Conservation (phyloP, 1,284 basidiomycete genomes). For the Termitomyces sp. region DNA sequence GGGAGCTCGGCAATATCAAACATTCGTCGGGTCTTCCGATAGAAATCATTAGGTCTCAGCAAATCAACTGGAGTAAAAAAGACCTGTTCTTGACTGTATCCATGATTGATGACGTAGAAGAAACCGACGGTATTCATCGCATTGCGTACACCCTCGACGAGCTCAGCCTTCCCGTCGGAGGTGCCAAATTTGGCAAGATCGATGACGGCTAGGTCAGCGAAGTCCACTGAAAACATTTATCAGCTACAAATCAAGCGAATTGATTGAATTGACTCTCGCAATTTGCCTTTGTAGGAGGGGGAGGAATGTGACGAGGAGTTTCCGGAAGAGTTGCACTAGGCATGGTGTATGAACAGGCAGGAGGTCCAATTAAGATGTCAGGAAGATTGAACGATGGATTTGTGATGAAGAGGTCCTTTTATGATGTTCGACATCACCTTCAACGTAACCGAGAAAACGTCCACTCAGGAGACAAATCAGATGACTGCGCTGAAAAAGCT, state of each 20-base stretch:
- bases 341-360: neutral
- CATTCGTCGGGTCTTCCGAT: constrained; percentile 19
- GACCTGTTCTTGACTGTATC: constrained; percentile 27
- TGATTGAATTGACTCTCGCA: too few relatives aligned
- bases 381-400: neutral
- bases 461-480: too few relatives aligned
- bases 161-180: constrained; percentile 37
- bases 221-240: constrained; percentile 42
- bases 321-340: neutral
- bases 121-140: constrained; percentile 58
- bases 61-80: neutral
- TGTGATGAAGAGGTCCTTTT: neutral
- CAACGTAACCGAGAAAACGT: too few relatives aligned
- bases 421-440: neutral
- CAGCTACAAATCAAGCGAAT: too few relatives aligned
- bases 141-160: constrained; percentile 44
- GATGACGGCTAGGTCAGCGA: constrained; percentile 61
- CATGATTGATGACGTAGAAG: constrained; percentile 58
- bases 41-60: neutral
- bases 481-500: too few relatives aligned
- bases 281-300: too few relatives aligned
- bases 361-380: neutral
- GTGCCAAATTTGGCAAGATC: constrained; percentile 53
- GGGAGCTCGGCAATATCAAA: constrained; percentile 61
- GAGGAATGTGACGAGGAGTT: too few relatives aligned